Evolutionary conservation across 306 rosid species (phyloP).

Genomic region (Cicer judaicum): DNA sequence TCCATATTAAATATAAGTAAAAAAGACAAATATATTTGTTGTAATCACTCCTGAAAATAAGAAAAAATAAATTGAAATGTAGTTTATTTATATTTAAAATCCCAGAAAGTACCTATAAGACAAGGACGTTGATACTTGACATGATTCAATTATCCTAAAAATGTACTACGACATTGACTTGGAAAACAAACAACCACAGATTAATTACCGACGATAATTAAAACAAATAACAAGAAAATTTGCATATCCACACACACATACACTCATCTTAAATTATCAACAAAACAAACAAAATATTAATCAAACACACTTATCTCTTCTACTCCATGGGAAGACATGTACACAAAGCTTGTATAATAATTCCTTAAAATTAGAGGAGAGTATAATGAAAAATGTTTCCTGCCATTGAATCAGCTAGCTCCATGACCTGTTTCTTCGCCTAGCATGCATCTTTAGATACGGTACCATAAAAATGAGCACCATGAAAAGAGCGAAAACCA

Average conservation of each 20-base stretch:
- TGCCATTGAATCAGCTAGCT: constrained; percentile 21
- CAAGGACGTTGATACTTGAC: not conserved
- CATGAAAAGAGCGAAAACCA: constrained; percentile 51
- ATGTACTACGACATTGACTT: not conserved
- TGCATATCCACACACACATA: not conserved
- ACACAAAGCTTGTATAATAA: no score
- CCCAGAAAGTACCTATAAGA: constrained; percentile 16
- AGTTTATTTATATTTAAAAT: no score
- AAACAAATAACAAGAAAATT: not conserved
- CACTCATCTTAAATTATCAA: no score
- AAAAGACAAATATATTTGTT: no score
- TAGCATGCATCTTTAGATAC: constrained; percentile 34
- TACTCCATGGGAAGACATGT: not conserved
- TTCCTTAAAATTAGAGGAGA: not conserved
- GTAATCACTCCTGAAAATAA: no score
- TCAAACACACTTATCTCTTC: not conserved
- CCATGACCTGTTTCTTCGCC: constrained; percentile 8
- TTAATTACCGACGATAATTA: not conserved
- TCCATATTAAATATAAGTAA: no score
- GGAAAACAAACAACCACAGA: constrained; percentile 18
- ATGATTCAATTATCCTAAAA: not conserved
- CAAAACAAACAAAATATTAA: no score
- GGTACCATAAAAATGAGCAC: constrained; percentile 43
- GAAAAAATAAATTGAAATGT: no score
- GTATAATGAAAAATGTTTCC: no score